Evolutionary conservation across 352 stramenopile genomes (phyloP), one percentile per base, ranked within the genome.

Genomic region (Aphanomyces cochlioides): DNA sequence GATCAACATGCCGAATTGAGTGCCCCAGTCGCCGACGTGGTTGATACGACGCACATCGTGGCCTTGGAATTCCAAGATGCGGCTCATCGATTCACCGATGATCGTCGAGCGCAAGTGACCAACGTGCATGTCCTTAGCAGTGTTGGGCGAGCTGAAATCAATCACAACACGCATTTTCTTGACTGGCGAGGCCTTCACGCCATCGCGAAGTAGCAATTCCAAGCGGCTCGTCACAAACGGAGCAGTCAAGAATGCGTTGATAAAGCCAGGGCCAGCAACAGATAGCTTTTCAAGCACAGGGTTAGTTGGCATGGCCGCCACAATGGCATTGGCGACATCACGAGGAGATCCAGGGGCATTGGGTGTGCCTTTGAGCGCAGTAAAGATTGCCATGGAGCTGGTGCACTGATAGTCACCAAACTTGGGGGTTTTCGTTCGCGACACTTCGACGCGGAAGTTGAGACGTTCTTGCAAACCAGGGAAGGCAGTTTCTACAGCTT

Each of bases 1-100:
- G 79, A 99, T 99, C 12, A 99, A 87, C 98, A 99, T 99, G 50
- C 97, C 98, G 75, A 99, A 99, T 79, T 99, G 97, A 13, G 87
- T 93, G 45, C 87, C 87, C 87, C 85, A 92, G 75, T 95, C 87
- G 15, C 87, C 87, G 15, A 93, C 81, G 82, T 95, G 87, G 78
- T 92, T 95, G 40, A 93, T 87, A 37, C 87, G 85, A 61, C 79
- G 71, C n/a, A 95, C 87, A 39, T 92, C 75, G 76, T 92, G 80
- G 73, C 77, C 82, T 72, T 93, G 85, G 76, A 95, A 95, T 67
- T 95, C 87, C n/a, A 95, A 73, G 61, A 95, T 89, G 40, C 85
- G 84, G 73, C 83, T 88, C 73, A 95, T 92, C 10, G 85, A 89
- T 74, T 95, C 87, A 56, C 87, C 87, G 67, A 95, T 93, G 53